These are phyloP conservation scores for Rugosomyces carneus DNA, from an alignment of 1,284 basidiomycete genomes.

Conservation along the genomic window DNA sequence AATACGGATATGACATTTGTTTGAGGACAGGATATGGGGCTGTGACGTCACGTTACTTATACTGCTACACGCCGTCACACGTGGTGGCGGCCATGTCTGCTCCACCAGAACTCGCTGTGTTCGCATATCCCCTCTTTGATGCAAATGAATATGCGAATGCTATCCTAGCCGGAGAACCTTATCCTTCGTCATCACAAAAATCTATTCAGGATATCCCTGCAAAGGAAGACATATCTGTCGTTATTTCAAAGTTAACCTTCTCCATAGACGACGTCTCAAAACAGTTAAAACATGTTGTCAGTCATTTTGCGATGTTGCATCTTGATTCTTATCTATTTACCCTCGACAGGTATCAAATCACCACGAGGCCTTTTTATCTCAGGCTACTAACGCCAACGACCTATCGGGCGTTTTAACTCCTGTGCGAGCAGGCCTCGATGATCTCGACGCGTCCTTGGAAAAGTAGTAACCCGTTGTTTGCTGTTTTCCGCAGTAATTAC, in stretches of 20 bases:
- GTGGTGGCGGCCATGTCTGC: background rate
- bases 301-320: conserved; percentile 24
- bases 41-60: conserved; percentile 12
- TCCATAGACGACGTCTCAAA: conserved; percentile 86
- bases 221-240: conserved; percentile 82
- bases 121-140: conserved; percentile 68
- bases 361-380: conserved; percentile 68
- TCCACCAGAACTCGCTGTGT: conserved; percentile 59
- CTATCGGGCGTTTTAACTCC: conserved; percentile 58
- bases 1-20: conserved; percentile 28
- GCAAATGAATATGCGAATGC: conserved; percentile 86
- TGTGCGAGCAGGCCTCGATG: conserved; percentile 58
- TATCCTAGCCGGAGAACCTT: conserved; percentile 73
- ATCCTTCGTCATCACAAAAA: conserved; percentile 39
- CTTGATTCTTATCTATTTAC: conserved; percentile 1
- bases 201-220: conserved; percentile 48
- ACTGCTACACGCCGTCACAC: background rate
- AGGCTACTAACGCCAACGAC: conserved; percentile 59
- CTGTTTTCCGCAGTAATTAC: conserved; percentile 4
- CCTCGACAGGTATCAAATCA: conserved; percentile 54
- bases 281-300: conserved; percentile 78
- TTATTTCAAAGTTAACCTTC: conserved; percentile 77
- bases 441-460: conserved; percentile 67
- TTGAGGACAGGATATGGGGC: background rate
- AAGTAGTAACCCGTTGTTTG: conserved; percentile 37